These are phyloP conservation scores for Ogataea pignaliae DNA, from an alignment of 805 yeast species.

Conservation along the genomic window DNA sequence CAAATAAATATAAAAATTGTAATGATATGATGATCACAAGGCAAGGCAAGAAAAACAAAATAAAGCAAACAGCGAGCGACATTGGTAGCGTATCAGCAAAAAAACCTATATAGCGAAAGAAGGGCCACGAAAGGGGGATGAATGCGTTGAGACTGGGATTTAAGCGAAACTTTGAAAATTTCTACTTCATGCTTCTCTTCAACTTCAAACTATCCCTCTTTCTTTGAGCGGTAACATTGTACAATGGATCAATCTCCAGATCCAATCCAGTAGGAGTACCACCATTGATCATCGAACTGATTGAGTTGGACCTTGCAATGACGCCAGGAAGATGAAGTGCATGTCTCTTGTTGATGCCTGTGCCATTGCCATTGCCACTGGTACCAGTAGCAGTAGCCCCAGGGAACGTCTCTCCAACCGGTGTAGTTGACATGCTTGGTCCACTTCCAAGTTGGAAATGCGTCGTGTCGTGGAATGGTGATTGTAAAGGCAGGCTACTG, in stretches of 20 bases:
- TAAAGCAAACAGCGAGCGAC: too few species aligned
- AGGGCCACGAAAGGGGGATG: not conserved
- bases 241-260: conserved; percentile 28
- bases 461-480: conserved; percentile 20
- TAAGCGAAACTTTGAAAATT: not conserved
- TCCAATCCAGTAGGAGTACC: conserved; percentile 8
- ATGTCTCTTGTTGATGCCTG: not conserved
- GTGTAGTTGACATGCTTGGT: not conserved
- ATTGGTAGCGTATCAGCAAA: too few species aligned
- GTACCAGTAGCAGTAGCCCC: not conserved
- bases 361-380: conserved; percentile 1
- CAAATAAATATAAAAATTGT: too few species aligned
- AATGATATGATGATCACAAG: too few species aligned
- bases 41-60: too few species aligned
- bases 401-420: not conserved
- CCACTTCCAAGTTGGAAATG: conserved; percentile 9
- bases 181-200: conserved; percentile 35
- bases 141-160: not conserved
- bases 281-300: not conserved
- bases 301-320: not conserved
- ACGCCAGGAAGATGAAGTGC: not conserved
- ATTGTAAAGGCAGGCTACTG: conserved; percentile 17
- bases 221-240: conserved; percentile 45
- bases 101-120: too few species aligned
- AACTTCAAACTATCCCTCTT: conserved; percentile 49